These are phyloP conservation scores for Metarhizium sp. DNA, from an alignment of 2,329 filamentous ascomycete species.

Conservation along the genomic window DNA sequence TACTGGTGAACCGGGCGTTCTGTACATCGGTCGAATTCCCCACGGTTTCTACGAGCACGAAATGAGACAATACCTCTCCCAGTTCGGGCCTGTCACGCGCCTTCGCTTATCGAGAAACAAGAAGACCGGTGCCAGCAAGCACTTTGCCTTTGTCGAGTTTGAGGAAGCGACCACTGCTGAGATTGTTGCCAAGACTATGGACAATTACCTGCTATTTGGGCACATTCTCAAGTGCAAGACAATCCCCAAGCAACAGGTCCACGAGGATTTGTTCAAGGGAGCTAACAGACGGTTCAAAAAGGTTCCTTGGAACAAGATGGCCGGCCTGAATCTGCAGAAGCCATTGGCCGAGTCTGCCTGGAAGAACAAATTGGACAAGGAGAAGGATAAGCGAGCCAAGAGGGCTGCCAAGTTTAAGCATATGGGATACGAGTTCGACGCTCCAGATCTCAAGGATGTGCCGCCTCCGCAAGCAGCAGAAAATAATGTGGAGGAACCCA, in stretches of 20 bases:
- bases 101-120: conserved; percentile 86
- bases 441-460: conserved; percentile 56
- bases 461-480: conserved; percentile 31
- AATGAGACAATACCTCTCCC: conserved; percentile 86
- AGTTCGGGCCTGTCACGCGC: conserved; percentile 75
- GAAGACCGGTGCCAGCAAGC: conserved; percentile 82
- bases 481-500: conserved; percentile 21
- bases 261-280: conserved; percentile 78
- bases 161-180: conserved; percentile 66
- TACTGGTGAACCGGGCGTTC: conserved; percentile 58
- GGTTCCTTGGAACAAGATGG: conserved; percentile 81
- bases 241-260: conserved; percentile 67
- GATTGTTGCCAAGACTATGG: conserved; percentile 91
- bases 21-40: conserved; percentile 86
- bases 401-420: conserved; percentile 69
- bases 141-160: conserved; percentile 94
- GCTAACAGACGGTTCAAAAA: conserved; percentile 84
- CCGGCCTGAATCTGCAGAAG: conserved; percentile 63
- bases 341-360: conserved; percentile 68
- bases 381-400: conserved; percentile 58
- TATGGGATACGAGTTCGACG: conserved; percentile 75
- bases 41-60: conserved; percentile 95
- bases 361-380: conserved; percentile 63
- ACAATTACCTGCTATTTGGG: conserved; percentile 92
- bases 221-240: conserved; percentile 85